Evolutionary conservation across 768 basidiomycete genomes (phyloP), one percentile per base, ranked within the genome.

Genomic region (Phylloporus sp.): DNA sequence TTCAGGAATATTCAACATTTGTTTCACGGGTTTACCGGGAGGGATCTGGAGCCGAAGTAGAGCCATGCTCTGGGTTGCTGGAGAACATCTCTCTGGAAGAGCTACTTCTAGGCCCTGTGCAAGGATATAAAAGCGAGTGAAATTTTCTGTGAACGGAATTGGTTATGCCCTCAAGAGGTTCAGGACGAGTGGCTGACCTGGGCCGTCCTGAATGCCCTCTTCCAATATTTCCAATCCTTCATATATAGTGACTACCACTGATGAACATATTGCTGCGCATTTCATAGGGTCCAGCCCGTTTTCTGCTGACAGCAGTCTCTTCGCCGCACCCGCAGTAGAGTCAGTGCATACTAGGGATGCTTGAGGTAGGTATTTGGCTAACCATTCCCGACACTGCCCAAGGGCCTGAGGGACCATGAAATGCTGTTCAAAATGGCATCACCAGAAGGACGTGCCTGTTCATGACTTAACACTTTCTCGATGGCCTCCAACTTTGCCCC

Each of bases 181-280:
- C 6, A 26, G 23, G 22, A 49, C 15, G 34, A 47, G 35, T 11
- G 29, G 53, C 52, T 16, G 31, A 56, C 57, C 55, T 51, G 50
- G 69, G 50, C 62, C 73, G 55, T 86, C 79, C 59, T 92, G 89
- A 42, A 91, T 85, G 11, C 77, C 78, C 48, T 81, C 74, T 29
- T 65, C 68, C 35, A 91, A 68, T 4, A 88, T 68, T 41, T 85
- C 78, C 29, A 91, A 68, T n/a, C 77, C 82, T 1, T 76, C 68
- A 54, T 86, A 86, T 35, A 86, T 58, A 12, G 73, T 74, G 5
- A 76, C 73, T 51, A 85, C 87, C 23, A 86, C 70, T 23, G 73
- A 76, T 10, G 89, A 90, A 59, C 86, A 88, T 50, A 92, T 88
- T 10, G 88, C 89, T 4, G 86, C 89, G 57, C 78, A 79, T 53